These are phyloP conservation scores for Lepidium campestre DNA, from an alignment of 441 rosid genomes.

Conservation along the genomic window DNA sequence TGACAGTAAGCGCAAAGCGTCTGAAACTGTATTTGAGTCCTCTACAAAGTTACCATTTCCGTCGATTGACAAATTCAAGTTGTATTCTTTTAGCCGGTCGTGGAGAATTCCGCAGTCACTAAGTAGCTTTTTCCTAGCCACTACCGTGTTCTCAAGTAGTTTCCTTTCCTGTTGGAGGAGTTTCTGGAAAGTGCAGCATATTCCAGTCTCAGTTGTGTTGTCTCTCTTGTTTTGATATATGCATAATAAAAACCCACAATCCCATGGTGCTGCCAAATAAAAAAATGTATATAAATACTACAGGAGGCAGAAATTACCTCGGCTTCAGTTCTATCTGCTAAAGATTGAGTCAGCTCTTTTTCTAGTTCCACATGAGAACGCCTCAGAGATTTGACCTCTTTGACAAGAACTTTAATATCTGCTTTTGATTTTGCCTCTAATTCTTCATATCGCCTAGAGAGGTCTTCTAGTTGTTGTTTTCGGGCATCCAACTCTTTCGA, in stretches of 20 bases:
- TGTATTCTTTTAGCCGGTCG: slow-evolving; percentile 66
- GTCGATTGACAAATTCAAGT: slow-evolving; percentile 42
- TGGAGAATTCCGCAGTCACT: slow-evolving; percentile 62
- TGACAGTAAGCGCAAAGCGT: slow-evolving; percentile 56
- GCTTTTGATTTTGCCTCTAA: slow-evolving; percentile 90
- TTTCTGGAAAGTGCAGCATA: slow-evolving; percentile 42
- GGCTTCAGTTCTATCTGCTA: slow-evolving; percentile 62
- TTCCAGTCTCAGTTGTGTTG: slow-evolving; percentile 7
- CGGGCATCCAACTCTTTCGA: slow-evolving; percentile 62
- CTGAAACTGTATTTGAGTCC: slow-evolving; percentile 48
- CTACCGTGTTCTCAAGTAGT: slow-evolving; percentile 34
- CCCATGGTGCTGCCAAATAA: neutral
- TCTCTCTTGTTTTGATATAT: neutral
- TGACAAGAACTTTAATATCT: slow-evolving; percentile 88
- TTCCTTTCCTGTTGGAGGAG: slow-evolving; percentile 62
- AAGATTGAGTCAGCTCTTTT: slow-evolving; percentile 52
- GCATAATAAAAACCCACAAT: neutral
- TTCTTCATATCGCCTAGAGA: slow-evolving; percentile 64
- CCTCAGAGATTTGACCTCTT: slow-evolving; percentile 86
- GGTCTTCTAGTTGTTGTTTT: slow-evolving; percentile 59
- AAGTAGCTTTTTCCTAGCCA: slow-evolving; percentile 55
- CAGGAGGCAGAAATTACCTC: slow-evolving; percentile 50
- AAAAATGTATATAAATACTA: neutral
- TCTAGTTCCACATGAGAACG: slow-evolving; percentile 63
- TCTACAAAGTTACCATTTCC: slow-evolving; percentile 41